Evolutionary conservation across 2,329 filamentous ascomycete genomes (phyloP).

Genomic region (Parasarocladium wereldwijsianum): DNA sequence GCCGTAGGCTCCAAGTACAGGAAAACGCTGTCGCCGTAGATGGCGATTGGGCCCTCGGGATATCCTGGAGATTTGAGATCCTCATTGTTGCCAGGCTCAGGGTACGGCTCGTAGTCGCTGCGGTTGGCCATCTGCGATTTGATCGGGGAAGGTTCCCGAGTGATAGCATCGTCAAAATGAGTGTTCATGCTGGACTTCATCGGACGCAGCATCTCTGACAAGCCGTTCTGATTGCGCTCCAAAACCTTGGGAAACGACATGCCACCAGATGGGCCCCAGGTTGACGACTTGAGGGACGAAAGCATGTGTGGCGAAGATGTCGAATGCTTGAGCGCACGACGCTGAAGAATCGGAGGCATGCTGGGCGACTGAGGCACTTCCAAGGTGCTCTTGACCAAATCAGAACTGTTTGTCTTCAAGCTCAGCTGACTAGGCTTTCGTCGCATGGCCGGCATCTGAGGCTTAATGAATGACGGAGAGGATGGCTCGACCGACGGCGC

Average conservation of each 20-base stretch:
- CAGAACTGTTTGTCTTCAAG: conserved; percentile 54
- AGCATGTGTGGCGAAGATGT: conserved; percentile 54
- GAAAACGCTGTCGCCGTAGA: conserved; percentile 65
- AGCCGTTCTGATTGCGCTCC: conserved; percentile 42
- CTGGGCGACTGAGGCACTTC: conserved; percentile 42
- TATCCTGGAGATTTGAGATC: conserved; percentile 73
- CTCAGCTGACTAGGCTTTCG: conserved; percentile 68
- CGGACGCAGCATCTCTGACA: conserved; percentile 43
- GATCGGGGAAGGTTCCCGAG: conserved; percentile 43
- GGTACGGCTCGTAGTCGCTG: conserved; percentile 39
- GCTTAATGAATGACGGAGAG: conserved; percentile 69
- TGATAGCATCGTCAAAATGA: conserved; percentile 27
- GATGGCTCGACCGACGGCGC: conserved; percentile 48
- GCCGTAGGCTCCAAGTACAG: conserved; percentile 69
- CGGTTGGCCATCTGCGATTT: conserved; percentile 47
- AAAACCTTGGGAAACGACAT: conserved; percentile 50
- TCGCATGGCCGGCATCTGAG: conserved; percentile 53
- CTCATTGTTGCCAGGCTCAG: conserved; percentile 57
- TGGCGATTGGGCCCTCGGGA: conserved; percentile 66
- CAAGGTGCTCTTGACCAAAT: conserved; percentile 31
- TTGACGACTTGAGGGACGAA: conserved; percentile 40
- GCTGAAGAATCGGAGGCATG: conserved; percentile 43
- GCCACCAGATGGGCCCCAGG: conserved; percentile 44
- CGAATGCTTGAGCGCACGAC: conserved; percentile 51
- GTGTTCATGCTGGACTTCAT: conserved; percentile 25